Evolutionary conservation across 208 protist species (phyloP).

Genomic region (Phytomonas sp.): DNA sequence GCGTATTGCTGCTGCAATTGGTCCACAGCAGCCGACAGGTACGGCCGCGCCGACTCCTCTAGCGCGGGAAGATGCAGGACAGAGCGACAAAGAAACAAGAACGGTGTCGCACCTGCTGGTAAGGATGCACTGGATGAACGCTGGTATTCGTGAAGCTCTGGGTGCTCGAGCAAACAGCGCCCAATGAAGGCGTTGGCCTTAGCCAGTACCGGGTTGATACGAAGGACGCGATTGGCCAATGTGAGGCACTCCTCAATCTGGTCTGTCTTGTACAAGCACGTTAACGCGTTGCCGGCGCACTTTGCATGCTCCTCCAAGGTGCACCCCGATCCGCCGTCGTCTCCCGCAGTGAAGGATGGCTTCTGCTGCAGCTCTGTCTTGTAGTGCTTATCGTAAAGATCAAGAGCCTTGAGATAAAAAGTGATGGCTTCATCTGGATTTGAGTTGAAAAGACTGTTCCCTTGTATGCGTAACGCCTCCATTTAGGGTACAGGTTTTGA

Average conservation of each 20-base stretch:
- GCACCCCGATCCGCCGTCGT: slow-evolving; percentile 1
- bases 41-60: slow-evolving; percentile 20
- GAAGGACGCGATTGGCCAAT: slow-evolving; percentile 37
- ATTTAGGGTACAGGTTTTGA: slow-evolving; percentile 18
- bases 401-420: slow-evolving; percentile 45
- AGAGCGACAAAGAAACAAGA: slow-evolving; percentile 67
- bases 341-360: slow-evolving; percentile 8
- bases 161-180: slow-evolving; percentile 28
- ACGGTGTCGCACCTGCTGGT: slow-evolving; percentile 14
- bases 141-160: neutral
- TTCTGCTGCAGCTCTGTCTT: slow-evolving; percentile 7
- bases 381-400: slow-evolving; percentile 29
- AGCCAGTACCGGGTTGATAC: slow-evolving; percentile 55
- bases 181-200: slow-evolving; percentile 82
- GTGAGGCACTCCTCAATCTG: slow-evolving; percentile 29
- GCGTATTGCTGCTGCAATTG: slow-evolving; percentile 10
- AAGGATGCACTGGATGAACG: neutral
- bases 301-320: slow-evolving; percentile 73
- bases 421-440: slow-evolving; percentile 38
- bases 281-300: slow-evolving; percentile 75
- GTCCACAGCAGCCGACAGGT: slow-evolving; percentile 19
- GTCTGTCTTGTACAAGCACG: slow-evolving; percentile 58
- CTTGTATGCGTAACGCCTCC: slow-evolving; percentile 58
- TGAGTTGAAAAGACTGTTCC: slow-evolving; percentile 49
- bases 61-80: slow-evolving; percentile 61